Conservation (phyloP, 2,329 filamentous ascomycete genomes). For the Scedosporium dehoogii region DNA sequence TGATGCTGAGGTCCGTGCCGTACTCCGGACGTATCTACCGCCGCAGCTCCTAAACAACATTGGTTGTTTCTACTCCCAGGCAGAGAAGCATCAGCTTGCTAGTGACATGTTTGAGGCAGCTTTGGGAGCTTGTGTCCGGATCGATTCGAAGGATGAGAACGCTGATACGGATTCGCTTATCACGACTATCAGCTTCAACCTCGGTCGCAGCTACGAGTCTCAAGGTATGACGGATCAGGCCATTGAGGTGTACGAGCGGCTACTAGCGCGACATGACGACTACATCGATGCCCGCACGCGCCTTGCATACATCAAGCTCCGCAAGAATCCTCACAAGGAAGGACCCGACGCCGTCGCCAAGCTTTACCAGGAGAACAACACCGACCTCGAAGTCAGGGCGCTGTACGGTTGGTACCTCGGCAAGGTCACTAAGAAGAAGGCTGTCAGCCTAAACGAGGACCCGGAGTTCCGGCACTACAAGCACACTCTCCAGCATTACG, state of each 20-base stretch:
- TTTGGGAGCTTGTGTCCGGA: constrained; percentile 74
- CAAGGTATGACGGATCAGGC: constrained; percentile 74
- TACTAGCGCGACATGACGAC: constrained; percentile 76
- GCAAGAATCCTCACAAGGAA: constrained; percentile 70
- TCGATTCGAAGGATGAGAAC: constrained; percentile 62
- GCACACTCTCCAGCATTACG: constrained; percentile 83
- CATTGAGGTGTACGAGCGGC: constrained; percentile 75
- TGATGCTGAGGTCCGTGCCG: constrained; percentile 46
- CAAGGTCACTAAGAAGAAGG: constrained; percentile 71
- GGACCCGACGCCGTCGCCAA: constrained; percentile 79
- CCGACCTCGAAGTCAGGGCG: constrained; percentile 83
- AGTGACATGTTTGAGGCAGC: constrained; percentile 89
- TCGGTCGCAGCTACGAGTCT: constrained; percentile 86
- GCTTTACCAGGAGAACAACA: constrained; percentile 73
- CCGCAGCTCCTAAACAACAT: constrained; percentile 96
- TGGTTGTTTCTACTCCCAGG: constrained; percentile 87
- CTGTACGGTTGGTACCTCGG: constrained; percentile 94
- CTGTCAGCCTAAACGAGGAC: constrained; percentile 75
- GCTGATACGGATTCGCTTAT: constrained; percentile 85
- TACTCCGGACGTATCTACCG: constrained; percentile 69
- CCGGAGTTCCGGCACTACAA: constrained; percentile 92
- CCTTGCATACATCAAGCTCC: constrained; percentile 80
- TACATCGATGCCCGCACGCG: constrained; percentile 88
- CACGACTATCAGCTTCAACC: constrained; percentile 93
- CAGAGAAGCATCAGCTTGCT: constrained; percentile 69